Evolutionary conservation across 2,329 filamentous ascomycete species (phyloP).

Genomic region (Pseudogymnoascus sp.): DNA sequence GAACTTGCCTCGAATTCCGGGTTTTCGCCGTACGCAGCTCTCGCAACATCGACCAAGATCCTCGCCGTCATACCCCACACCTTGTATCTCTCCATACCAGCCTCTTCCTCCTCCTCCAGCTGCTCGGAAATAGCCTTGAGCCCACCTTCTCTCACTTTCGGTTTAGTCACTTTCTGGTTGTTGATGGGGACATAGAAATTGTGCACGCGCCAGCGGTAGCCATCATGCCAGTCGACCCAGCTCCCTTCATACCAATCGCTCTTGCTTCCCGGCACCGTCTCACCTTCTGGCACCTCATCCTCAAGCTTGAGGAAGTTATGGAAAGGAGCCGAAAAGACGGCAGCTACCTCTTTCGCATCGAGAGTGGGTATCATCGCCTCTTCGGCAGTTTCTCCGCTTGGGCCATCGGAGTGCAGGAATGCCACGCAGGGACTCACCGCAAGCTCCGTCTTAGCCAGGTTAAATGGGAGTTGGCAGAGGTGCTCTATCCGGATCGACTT

Average conservation of each 20-base stretch:
- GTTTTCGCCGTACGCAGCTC: conserved; percentile 72
- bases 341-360: conserved; percentile 85
- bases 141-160: conserved; percentile 33
- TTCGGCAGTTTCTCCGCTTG: conserved; percentile 44
- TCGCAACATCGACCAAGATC: conserved; percentile 80
- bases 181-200: conserved; percentile 83
- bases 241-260: conserved; percentile 70
- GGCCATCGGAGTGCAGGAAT: conserved; percentile 59
- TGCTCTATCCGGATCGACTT: conserved; percentile 77
- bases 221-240: conserved; percentile 74
- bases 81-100: conserved; percentile 54
- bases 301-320: conserved; percentile 64
- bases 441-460: conserved; percentile 64
- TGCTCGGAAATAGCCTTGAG: conserved; percentile 38
- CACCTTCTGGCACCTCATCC: conserved; percentile 43
- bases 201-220: conserved; percentile 69
- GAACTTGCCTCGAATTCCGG: conserved; percentile 65
- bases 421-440: conserved; percentile 71
- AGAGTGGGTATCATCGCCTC: conserved; percentile 69
- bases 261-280: conserved; percentile 23
- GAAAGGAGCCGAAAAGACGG: conserved; percentile 86
- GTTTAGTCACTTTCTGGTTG: conserved; percentile 60
- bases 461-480: conserved; percentile 74
- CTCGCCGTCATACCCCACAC: conserved; percentile 95
- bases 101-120: conserved; percentile 39